These are phyloP conservation scores for Mycogone perniciosa DNA, from an alignment of 2,329 filamentous ascomycete genomes.

Conservation along the genomic window DNA sequence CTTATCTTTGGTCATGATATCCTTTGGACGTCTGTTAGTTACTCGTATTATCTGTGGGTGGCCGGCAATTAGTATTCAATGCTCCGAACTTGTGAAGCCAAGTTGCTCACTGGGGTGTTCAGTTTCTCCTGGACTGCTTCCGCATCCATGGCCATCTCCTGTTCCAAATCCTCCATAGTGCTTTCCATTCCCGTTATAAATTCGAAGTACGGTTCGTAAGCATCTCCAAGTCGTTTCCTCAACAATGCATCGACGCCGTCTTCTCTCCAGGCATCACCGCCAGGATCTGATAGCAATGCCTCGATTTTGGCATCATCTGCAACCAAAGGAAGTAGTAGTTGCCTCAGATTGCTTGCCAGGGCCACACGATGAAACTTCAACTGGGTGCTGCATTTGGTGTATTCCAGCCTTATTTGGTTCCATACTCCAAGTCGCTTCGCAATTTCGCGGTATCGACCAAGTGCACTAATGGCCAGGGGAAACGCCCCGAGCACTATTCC, in stretches of 20 bases:
- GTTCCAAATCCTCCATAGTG: conserved; percentile 15
- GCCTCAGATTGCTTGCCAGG: conserved; percentile 15
- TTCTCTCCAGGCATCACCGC: conserved; percentile 17
- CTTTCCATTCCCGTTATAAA: conserved; percentile 12
- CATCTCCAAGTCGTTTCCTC: conserved; percentile 14
- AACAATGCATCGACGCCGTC: conserved; percentile 10
- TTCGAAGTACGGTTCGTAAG: conserved; percentile 14
- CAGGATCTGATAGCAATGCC: conserved; percentile 15
- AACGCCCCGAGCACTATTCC: conserved; percentile 16
- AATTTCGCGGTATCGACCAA: conserved; percentile 13
- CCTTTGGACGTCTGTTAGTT: neutral
- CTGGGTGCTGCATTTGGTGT: conserved; percentile 7
- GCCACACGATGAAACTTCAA: conserved; percentile 17
- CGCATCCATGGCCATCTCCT: conserved; percentile 16
- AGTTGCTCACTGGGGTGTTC: conserved; percentile 9
- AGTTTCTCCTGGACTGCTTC: conserved; percentile 12
- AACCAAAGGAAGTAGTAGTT: conserved; percentile 18
- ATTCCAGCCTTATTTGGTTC: conserved; percentile 6
- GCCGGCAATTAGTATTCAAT: neutral
- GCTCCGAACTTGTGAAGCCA: neutral
- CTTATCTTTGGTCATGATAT: conserved; percentile 8
- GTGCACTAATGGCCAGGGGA: conserved; percentile 9
- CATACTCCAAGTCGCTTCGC: conserved; percentile 6
- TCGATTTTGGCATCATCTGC: conserved; percentile 15
- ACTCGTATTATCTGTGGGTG: neutral